Evolutionary conservation across 1,284 basidiomycete genomes (phyloP).

Genomic region (Ustilago nuda): DNA sequence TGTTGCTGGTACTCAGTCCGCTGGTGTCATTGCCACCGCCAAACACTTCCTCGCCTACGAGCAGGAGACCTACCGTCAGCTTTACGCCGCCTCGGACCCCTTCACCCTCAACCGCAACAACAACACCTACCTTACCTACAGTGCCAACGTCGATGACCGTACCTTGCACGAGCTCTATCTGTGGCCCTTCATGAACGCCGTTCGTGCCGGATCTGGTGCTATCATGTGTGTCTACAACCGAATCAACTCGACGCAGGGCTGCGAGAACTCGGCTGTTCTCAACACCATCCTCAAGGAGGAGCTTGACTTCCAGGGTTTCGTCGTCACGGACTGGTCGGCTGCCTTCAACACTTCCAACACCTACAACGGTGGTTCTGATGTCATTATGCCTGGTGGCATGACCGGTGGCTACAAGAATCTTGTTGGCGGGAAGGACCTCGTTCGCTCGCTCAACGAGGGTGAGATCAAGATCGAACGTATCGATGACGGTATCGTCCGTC

Average conservation of each 20-base stretch:
- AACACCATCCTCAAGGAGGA: slow-evolving; percentile 52
- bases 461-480: slow-evolving; percentile 46
- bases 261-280: slow-evolving; percentile 29
- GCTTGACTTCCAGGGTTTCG: slow-evolving; percentile 45
- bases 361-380: slow-evolving; percentile 42
- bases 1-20: slow-evolving; percentile 37
- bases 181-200: slow-evolving; percentile 50
- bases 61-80: slow-evolving; percentile 42
- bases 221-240: slow-evolving; percentile 45
- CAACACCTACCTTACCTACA: slow-evolving; percentile 69
- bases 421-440: slow-evolving; percentile 32
- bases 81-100: slow-evolving; percentile 37
- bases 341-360: slow-evolving; percentile 42
- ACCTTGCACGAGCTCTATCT: slow-evolving; percentile 51
- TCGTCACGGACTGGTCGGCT: slow-evolving; percentile 45
- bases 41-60: slow-evolving; percentile 54
- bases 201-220: slow-evolving; percentile 39
- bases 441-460: slow-evolving; percentile 31
- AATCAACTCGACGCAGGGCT: slow-evolving; percentile 26
- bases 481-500: slow-evolving; percentile 40
- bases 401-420: slow-evolving; percentile 37
- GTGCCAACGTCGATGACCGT: slow-evolving; percentile 41
- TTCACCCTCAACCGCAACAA: slow-evolving; percentile 48
- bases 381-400: slow-evolving; percentile 37
- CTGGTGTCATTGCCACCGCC: slow-evolving; percentile 38